These are phyloP conservation scores for Metarhizium robertsii DNA, from an alignment of 2,329 filamentous ascomycete species.

Conservation along the genomic window DNA sequence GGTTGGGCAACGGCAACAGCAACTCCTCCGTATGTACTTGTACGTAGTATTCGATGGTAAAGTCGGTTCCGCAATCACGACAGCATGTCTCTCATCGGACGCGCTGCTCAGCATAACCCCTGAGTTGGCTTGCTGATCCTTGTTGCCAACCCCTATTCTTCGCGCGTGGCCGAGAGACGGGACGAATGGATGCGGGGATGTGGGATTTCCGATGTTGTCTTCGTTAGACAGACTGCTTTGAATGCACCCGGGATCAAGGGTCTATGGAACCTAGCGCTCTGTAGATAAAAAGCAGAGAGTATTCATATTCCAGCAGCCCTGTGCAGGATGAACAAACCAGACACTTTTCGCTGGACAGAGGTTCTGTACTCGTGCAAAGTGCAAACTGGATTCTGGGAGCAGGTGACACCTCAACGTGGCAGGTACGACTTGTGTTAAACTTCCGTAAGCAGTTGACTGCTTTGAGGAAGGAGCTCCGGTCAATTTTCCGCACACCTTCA, in stretches of 20 bases:
- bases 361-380: no score
- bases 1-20: not conserved
- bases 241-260: no score
- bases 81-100: not conserved
- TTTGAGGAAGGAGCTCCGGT: no score
- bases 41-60: not conserved
- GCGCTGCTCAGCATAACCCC: not conserved
- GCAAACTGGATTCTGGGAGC: no score
- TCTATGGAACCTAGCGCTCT: no score
- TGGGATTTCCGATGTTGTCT: not conserved
- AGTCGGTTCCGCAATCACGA: not conserved
- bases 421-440: not conserved
- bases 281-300: no score
- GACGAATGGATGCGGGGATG: not conserved
- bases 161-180: not conserved
- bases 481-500: no score
- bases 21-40: not conserved
- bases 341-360: no score
- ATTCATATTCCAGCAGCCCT: no score
- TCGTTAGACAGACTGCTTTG: not conserved
- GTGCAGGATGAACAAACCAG: no score
- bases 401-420: not conserved
- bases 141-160: not conserved
- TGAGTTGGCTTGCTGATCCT: not conserved
- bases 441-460: no score